Evolutionary conservation across 495 filamentous ascomycete genomes (phyloP).

Genomic region (Staphylotrichum longicolle): DNA sequence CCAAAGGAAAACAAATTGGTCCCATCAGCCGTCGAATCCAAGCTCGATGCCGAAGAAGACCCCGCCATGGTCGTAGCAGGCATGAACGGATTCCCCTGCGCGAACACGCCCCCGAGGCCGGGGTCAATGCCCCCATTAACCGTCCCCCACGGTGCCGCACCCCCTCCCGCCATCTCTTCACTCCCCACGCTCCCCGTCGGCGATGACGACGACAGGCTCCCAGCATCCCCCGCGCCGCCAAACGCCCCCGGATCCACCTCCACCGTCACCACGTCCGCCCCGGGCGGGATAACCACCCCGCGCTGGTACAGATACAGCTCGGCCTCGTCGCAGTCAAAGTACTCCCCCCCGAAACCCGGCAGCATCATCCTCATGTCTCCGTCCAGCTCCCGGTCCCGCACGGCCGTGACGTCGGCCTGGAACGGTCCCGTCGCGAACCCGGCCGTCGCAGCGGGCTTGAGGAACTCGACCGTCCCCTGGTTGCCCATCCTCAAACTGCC

Average conservation of each 20-base stretch:
- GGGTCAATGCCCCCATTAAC: neutral
- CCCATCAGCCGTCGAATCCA: neutral
- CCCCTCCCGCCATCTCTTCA: neutral
- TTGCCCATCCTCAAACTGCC: constrained; percentile 26
- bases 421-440: constrained; percentile 48
- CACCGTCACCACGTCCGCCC: constrained; percentile 52
- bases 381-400: constrained; percentile 33
- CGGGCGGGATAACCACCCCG: constrained; percentile 55
- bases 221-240: constrained; percentile 14
- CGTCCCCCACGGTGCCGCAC: neutral
- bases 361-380: constrained; percentile 44
- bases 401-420: constrained; percentile 23
- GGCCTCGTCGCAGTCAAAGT: constrained; percentile 70
- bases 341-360: constrained; percentile 62
- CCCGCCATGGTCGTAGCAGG: neutral
- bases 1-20: constrained; percentile 9
- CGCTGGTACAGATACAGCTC: constrained; percentile 64
- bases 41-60: neutral
- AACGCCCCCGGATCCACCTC: constrained; percentile 44
- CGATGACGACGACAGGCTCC: neutral
- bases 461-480: constrained; percentile 31
- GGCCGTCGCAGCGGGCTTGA: constrained; percentile 35
- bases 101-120: neutral
- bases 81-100: constrained; percentile 12
- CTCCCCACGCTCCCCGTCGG: too few species aligned